A percentile compares a stretch with the other conserved stretches of the same genome.
phyloP scores from a whole-genome alignment of 1,139 yeast genomes.

The Trichomonascaceae sp. region DNA sequence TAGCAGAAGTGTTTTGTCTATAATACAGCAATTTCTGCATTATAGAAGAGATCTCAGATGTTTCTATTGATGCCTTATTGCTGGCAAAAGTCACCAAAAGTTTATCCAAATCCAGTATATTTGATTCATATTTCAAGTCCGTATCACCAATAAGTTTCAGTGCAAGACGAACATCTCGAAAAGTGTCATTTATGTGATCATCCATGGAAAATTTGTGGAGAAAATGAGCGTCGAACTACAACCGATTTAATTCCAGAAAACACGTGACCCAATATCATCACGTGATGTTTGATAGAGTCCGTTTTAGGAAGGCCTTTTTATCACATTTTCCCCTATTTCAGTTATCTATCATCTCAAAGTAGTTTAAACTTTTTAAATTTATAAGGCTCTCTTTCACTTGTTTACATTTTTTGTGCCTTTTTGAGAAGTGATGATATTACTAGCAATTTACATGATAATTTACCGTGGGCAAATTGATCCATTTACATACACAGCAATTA shows the following conservation, averaged over 20 bases:
- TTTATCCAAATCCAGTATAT: constrained; percentile 3
- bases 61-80: neutral
- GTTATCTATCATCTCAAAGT: neutral
- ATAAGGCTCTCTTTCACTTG: too few species aligned
- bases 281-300: too few species aligned
- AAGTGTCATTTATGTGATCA: constrained; percentile 11
- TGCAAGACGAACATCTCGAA: constrained; percentile 11
- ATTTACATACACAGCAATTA: too few species aligned
- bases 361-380: too few species aligned
- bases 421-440: too few species aligned
- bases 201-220: neutral
- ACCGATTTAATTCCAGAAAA: too few species aligned
- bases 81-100: constrained; percentile 3
- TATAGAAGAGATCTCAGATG: neutral
- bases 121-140: constrained; percentile 9
- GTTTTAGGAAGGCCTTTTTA: neutral
- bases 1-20: constrained; percentile 12
- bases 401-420: too few species aligned
- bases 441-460: too few species aligned
- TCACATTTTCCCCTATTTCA: neutral
- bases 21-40: constrained; percentile 8
- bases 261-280: neutral
- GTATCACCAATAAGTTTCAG: constrained; percentile 13
- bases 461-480: too few species aligned
- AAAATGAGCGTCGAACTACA: too few species aligned